A percentile compares a stretch with the other conserved stretches of the same genome.
Evolutionary conservation across 2,329 filamentous ascomycete species (phyloP).

Genomic region (Cladorrhinum sp.): DNA sequence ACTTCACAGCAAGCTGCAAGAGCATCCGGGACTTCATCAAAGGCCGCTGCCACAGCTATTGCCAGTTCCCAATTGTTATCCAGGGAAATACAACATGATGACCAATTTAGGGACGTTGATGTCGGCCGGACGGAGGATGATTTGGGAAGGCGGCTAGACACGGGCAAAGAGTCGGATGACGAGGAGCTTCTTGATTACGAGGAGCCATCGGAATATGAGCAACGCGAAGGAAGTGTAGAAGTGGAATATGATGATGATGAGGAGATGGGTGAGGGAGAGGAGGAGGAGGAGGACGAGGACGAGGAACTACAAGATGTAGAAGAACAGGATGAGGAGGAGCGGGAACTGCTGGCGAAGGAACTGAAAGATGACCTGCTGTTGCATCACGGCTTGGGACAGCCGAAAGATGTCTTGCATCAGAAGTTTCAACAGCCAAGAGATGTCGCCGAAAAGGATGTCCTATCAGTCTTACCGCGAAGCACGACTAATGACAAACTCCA

Average conservation of each 20-base stretch:
- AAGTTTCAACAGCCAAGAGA: neutral
- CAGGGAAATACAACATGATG: neutral
- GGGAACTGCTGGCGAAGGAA: neutral
- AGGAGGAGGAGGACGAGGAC: too few relatives aligned
- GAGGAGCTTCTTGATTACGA: neutral
- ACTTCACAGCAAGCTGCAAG: neutral
- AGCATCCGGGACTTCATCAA: neutral
- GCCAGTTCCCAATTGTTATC: too few relatives aligned
- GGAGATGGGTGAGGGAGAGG: neutral
- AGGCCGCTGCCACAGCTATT: too few relatives aligned
- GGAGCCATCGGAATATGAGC: neutral
- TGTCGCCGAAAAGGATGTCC: neutral
- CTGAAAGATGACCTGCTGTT: too few relatives aligned
- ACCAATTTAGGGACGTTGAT: neutral
- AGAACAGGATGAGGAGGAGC: neutral
- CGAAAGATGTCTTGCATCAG: too few relatives aligned
- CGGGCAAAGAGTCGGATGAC: neutral
- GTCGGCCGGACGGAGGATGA: neutral
- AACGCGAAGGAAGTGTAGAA: neutral
- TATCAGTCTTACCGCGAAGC: too few relatives aligned
- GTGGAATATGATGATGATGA: neutral
- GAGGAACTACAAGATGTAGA: neutral
- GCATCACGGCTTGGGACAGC: too few relatives aligned
- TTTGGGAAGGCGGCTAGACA: neutral
- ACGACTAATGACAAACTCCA: too few relatives aligned